Evolutionary conservation across 2,329 filamentous ascomycete genomes (phyloP).

Genomic region (Penicillium psychrosexuale): DNA sequence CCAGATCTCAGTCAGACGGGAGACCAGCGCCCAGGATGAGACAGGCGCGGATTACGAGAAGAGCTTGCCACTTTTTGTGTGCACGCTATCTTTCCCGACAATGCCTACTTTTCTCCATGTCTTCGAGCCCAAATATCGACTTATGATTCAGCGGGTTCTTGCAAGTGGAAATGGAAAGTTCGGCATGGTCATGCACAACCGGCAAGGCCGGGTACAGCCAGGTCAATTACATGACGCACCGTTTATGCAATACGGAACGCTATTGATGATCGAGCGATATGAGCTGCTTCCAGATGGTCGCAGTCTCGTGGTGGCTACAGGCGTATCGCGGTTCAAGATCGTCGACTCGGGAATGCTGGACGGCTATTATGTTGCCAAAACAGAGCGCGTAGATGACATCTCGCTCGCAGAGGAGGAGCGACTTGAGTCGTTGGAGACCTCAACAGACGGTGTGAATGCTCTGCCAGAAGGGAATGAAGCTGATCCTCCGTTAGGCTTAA

Average conservation of each 20-base stretch:
- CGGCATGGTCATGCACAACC: constrained; percentile 76
- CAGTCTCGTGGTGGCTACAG: constrained; percentile 74
- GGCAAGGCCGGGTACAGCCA: constrained; percentile 51
- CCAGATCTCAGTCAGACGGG: constrained; percentile 57
- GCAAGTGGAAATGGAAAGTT: constrained; percentile 69
- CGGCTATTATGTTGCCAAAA: constrained; percentile 72
- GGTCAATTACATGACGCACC: constrained; percentile 49
- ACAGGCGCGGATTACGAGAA: constrained; percentile 54
- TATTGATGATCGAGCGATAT: constrained; percentile 71
- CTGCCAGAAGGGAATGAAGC: constrained; percentile 19
- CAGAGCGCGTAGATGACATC: constrained; percentile 79
- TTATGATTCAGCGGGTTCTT: constrained; percentile 80
- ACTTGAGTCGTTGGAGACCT: constrained; percentile 67
- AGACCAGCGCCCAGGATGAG: constrained; percentile 57
- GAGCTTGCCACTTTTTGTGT: constrained; percentile 73
- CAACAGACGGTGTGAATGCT: constrained; percentile 18
- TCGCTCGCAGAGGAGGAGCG: constrained; percentile 75
- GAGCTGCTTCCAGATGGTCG: constrained; percentile 75
- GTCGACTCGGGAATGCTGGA: constrained; percentile 62
- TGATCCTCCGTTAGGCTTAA: constrained; percentile 39
- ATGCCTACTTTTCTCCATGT: constrained; percentile 86
- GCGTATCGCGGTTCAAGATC: constrained; percentile 73
- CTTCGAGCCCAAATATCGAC: constrained; percentile 86
- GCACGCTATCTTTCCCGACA: constrained; percentile 73
- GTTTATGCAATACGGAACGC: constrained; percentile 73